phyloP scores from a whole-genome alignment of 192 early-diverging fungal genomes.

The Gamsiella multidivaricata region DNA sequence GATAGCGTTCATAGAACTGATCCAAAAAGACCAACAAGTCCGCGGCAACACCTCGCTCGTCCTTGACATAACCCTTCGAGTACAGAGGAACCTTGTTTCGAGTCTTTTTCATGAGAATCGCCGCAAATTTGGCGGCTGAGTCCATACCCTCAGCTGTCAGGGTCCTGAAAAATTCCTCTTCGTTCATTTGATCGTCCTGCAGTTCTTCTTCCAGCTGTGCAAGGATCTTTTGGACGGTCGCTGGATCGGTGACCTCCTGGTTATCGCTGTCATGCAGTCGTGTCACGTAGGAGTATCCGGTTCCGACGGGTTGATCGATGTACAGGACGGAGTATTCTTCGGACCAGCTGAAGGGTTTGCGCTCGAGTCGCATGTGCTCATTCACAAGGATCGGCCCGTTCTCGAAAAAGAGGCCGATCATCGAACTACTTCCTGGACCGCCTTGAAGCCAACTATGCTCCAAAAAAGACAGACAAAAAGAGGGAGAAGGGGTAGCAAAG shows the following conservation, averaged over 20 bases:
- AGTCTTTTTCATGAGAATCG: conserved; percentile 9
- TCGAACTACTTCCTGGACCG: conserved; percentile 82
- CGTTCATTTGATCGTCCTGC: conserved; percentile 29
- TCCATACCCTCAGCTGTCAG: conserved; percentile 11
- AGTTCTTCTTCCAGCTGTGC: conserved; percentile 1
- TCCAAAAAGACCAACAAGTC: conserved; percentile 79
- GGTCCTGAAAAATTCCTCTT: conserved; percentile 51
- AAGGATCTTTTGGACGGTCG: conserved; percentile 24
- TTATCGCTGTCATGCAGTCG: conserved; percentile 15
- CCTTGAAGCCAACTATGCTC: conserved; percentile 88
- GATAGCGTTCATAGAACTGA: conserved; percentile 76
- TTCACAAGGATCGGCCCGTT: conserved; percentile 78
- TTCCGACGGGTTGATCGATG: conserved; percentile 88
- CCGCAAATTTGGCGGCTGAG: background rate
- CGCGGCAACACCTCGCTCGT: conserved; percentile 73
- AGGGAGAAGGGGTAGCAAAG: background rate
- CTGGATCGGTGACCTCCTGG: conserved; percentile 19
- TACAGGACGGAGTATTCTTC: conserved; percentile 78
- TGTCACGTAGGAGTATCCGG: conserved; percentile 63
- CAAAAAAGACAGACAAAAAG: background rate
- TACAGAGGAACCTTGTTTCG: conserved; percentile 34
- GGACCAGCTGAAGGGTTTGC: conserved; percentile 71
- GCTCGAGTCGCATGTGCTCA: conserved; percentile 62
- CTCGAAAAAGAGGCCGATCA: conserved; percentile 81
- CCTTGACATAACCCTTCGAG: conserved; percentile 73